phyloP scores from a whole-genome alignment of 1,284 basidiomycete genomes.

The Apiotrichum siamense region DNA sequence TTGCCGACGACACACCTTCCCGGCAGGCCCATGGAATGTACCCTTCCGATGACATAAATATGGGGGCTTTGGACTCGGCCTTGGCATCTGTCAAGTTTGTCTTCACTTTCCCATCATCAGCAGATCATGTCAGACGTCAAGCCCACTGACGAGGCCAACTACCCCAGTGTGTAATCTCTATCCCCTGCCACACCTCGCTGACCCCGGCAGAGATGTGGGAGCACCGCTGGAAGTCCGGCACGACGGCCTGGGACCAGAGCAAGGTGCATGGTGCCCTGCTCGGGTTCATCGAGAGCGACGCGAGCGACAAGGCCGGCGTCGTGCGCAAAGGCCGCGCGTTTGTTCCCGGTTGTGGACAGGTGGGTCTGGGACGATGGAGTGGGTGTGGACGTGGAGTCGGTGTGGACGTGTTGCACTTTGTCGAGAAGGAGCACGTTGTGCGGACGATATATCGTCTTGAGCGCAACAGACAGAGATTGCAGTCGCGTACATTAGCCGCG shows the following conservation, averaged over 20 bases:
- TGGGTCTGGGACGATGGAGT: slow-evolving; percentile 37
- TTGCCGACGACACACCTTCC: no score
- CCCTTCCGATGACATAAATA: no score
- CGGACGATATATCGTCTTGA: no score
- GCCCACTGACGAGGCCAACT: slow-evolving; percentile 11
- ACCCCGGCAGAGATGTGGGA: slow-evolving; percentile 21
- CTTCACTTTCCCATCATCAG: neutral
- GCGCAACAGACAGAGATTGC: no score
- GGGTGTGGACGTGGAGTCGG: no score
- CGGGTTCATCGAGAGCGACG: slow-evolving; percentile 53
- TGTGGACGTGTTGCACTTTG: no score
- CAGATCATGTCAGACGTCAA: slow-evolving; percentile 1
- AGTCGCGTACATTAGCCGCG: no score
- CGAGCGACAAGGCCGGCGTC: slow-evolving; percentile 48
- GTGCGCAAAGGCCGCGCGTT: slow-evolving; percentile 57
- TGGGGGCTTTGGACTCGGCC: no score
- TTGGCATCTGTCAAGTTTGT: neutral
- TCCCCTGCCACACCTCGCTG: neutral
- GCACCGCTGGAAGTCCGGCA: slow-evolving; percentile 48
- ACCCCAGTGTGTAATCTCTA: slow-evolving; percentile 10
- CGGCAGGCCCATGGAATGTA: no score
- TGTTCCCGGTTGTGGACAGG: slow-evolving; percentile 66
- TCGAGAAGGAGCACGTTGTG: no score
- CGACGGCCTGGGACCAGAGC: slow-evolving; percentile 57
- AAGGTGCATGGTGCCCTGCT: slow-evolving; percentile 55